Evolutionary conservation across 2,329 filamentous ascomycete species (phyloP), one percentile per base, ranked within the genome.

Genomic region (Xylaria arbuscula): DNA sequence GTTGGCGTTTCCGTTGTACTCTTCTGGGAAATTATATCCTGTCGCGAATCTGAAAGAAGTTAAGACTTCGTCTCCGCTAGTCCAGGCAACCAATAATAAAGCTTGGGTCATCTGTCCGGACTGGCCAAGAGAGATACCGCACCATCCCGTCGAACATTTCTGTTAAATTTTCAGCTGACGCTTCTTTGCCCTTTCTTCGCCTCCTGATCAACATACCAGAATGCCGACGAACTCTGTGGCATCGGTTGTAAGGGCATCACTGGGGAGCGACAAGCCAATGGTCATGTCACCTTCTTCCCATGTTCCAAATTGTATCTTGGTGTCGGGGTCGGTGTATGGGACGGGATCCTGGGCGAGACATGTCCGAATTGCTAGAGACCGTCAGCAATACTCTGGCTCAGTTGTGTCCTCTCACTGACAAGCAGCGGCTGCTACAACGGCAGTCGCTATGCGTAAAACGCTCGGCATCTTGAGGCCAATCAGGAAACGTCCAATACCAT

Each of bases 1-100:
- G 40, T 84, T 89, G 11, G 90, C 89, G 70, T 87, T 83, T 63
- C 90, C 90, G 2, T 82, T 82, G 77, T 92, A 92, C 42, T 85
- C 76, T 0, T 82, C 82, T 0, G 90, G 90, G 68, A 85, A 80
- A 53, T 83, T 83, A 76, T 91, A 92, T 57, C 88, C 89, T 8
- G 83, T 83, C 4, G 86, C 83, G 72, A 85, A 88, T 69, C 86
- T 83, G 79, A 90, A 86, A 1, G 87, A 87, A 0, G 88, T 89
- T 38, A 87, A 80, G 62, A 90, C 82, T 48, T 86, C 78, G 32
- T 83, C 81, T 40, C 84, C 82, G 69, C 85, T 81, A 6, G 87
- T 83, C 84, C 87, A 90, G 5, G 86, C 87, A 62, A 89, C 76
- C 24, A 91, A 80, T 54, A 90, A 83, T 22, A 78, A 61, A 45